These are phyloP conservation scores for Nelumbo lutea DNA, from an alignment of 164 flowering plant genomes.

Conservation along the genomic window DNA sequence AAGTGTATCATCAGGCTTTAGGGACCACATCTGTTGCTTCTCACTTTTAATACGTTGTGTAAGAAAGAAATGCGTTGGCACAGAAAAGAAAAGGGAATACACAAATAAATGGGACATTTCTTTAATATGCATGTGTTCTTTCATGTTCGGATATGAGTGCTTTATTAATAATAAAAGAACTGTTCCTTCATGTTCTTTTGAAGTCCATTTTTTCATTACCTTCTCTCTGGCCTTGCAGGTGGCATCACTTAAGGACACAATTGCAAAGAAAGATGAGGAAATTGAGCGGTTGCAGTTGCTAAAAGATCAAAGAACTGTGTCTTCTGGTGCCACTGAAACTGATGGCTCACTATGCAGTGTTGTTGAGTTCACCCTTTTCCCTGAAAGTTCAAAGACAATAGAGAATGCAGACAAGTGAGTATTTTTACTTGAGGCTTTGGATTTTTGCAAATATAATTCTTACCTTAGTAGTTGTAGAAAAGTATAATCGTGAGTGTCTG, in stretches of 20 bases:
- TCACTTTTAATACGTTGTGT: too few relatives aligned
- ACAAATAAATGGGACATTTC: too few relatives aligned
- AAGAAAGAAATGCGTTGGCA: too few relatives aligned
- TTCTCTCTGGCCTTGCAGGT: slow-evolving; percentile 38
- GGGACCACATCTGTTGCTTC: too few relatives aligned
- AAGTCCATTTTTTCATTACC: background rate
- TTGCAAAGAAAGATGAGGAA: slow-evolving; percentile 84
- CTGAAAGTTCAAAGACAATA: slow-evolving; percentile 24
- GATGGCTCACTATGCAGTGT: slow-evolving; percentile 35
- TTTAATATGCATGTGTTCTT: too few relatives aligned
- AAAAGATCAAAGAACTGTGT: slow-evolving; percentile 44
- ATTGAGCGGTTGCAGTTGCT: slow-evolving; percentile 64
- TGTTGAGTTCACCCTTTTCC: slow-evolving; percentile 25
- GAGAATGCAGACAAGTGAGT: slow-evolving; percentile 42
- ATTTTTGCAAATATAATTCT: background rate
- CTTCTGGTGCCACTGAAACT: slow-evolving; percentile 45
- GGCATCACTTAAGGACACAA: slow-evolving; percentile 70
- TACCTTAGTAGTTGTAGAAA: background rate
- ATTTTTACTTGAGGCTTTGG: background rate
- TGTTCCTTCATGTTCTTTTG: background rate
- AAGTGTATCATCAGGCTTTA: too few relatives aligned
- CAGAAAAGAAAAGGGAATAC: too few relatives aligned
- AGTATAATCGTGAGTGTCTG: background rate
- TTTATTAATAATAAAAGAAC: too few relatives aligned
- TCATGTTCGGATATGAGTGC: too few relatives aligned